Evolutionary conservation across 2,329 filamentous ascomycete species (phyloP), one percentile per base, ranked within the genome.

Genomic region (Blastomyces parvus): DNA sequence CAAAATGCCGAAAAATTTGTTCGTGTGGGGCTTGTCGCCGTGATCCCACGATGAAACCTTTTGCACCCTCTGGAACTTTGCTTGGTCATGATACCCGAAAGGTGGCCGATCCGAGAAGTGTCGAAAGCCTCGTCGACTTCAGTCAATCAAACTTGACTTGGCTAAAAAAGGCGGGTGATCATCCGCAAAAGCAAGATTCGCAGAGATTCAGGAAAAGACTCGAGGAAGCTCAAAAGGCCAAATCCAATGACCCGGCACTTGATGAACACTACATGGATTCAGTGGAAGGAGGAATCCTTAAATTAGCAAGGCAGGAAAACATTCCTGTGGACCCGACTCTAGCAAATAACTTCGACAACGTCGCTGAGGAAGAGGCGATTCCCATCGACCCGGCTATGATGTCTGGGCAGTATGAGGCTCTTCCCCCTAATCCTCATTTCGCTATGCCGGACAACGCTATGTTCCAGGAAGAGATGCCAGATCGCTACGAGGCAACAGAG

Each of bases 61-160:
- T 96, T 70, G 85, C 89, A 60, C 94, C 94, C 0, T 94, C 90
- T 70, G 90, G 88, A 63, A 96, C 91, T 0, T 80, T 93, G 0
- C 83, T 97, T 1, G 94, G 94, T 0, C 91, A 97, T 70, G 91
- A 97, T 68, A 99, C 94, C 0, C 89, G 86, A 62, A 88, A 89
- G 42, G 87, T 97, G 59, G 93, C 94, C 1, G 94, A 99, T 75
- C 88, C 90, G 60, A 86, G 94, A 65, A 97, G 92, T 70, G 86
- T 96, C 6, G 93, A 97, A 74, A 88, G 86, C 30, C 82, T 97
- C 27, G 91, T 97, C 9, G 91, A 97, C 72, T 97, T 97, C 74
- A 86, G 89, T 33, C 82, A 90, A 50, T 93, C 95, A 61, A 99
- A 99, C 73, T 80, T 96, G 33, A 84, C 83, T 52, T 97, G 91